A percentile compares a stretch with the other conserved stretches of the same genome.
Conservation (phyloP, 192 early-diverging fungal genomes). For the Coemansia sp. region DNA sequence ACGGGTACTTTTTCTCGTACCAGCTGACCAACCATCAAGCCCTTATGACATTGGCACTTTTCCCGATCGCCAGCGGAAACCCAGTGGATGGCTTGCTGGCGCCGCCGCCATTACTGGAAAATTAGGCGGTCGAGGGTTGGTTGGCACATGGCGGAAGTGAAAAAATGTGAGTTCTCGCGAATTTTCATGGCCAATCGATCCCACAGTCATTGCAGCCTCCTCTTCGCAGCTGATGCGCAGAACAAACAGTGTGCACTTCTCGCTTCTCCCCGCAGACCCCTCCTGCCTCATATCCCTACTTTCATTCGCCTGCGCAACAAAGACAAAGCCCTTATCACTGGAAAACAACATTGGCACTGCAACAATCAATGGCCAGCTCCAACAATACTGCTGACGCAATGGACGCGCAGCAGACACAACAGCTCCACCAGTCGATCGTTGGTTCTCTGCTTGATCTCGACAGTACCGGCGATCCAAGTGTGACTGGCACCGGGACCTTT, state of each 20-base stretch:
- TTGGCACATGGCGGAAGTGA: not conserved
- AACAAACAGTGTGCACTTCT: not conserved
- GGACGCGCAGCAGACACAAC: slow-evolving; percentile 13
- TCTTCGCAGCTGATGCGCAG: not conserved
- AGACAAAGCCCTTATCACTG: not conserved
- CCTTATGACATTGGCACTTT: not conserved
- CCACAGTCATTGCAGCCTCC: not conserved
- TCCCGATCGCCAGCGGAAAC: not conserved
- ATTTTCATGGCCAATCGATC: slow-evolving; percentile 46
- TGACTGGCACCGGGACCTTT: slow-evolving; percentile 25
- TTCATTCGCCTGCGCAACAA: not conserved
- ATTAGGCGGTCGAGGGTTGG: not conserved
- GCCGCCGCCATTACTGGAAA: not conserved
- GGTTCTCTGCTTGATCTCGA: slow-evolving; percentile 20
- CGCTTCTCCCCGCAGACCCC: not conserved
- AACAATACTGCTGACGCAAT: slow-evolving; percentile 3
- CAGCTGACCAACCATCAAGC: not conserved
- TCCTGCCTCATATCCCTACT: not conserved
- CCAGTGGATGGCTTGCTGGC: not conserved
- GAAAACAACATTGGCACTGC: not conserved
- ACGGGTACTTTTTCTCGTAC: not conserved
- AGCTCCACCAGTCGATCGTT: slow-evolving; percentile 1
- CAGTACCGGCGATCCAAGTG: slow-evolving; percentile 3
- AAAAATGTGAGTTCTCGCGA: slow-evolving; percentile 22
- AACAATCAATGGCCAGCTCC: slow-evolving; percentile 6